Conservation (phyloP, 495 filamentous ascomycete genomes). For the Lepraria neglecta region DNA sequence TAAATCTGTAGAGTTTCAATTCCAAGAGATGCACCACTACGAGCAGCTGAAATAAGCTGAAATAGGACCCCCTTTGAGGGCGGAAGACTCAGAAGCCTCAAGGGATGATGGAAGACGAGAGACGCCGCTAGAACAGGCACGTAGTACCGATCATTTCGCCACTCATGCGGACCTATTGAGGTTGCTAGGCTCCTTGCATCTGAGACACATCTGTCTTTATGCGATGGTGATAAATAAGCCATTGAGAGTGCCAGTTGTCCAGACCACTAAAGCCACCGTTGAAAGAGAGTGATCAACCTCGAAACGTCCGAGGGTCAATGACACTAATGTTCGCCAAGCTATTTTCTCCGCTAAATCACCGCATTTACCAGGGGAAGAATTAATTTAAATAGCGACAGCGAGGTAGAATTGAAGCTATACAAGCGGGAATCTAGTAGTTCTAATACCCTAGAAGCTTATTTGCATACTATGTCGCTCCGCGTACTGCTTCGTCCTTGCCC, state of each 20-base stretch:
- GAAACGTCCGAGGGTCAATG: no score
- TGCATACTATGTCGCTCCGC: no score
- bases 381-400: no score
- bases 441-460: no score
- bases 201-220: neutral
- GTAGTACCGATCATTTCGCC: neutral
- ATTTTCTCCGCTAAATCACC: no score
- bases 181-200: neutral
- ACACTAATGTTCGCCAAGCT: no score
- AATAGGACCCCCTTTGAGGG: neutral
- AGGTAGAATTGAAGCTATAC: no score
- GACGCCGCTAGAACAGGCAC: conserved; percentile 21
- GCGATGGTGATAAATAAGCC: neutral
- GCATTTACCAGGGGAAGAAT: no score
- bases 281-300: neutral
- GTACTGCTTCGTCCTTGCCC: no score
- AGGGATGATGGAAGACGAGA: conserved; percentile 18
- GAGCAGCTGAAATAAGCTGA: no score
- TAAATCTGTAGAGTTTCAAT: neutral
- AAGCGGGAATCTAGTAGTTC: no score
- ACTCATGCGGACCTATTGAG: neutral
- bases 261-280: neutral
- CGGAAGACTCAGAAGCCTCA: neutral
- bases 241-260: neutral
- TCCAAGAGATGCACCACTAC: no score